phyloP scores from a whole-genome alignment of 169 alveolate species.

The Plasmodium falciparum region DNA sequence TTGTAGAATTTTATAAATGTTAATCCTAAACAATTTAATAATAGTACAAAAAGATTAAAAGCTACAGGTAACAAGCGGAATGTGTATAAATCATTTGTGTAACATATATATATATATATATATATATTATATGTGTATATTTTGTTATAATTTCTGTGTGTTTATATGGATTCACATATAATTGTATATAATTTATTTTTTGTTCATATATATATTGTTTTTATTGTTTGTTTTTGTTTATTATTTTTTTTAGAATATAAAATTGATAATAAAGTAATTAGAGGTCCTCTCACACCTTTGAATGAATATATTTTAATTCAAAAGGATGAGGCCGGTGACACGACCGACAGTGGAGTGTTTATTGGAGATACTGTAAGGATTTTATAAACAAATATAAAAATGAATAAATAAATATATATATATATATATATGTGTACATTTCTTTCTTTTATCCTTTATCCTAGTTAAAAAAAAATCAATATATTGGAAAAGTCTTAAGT shows the following conservation, averaged over 20 bases:
- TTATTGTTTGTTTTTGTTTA: no score
- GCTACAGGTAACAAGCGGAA: constrained; percentile 33
- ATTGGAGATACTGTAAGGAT: constrained; percentile 59
- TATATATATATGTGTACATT: background rate
- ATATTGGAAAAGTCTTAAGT: constrained; percentile 62
- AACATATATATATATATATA: background rate
- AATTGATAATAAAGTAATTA: constrained; percentile 54
- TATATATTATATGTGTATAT: background rate
- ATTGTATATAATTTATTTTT: background rate
- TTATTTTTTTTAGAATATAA: constrained; percentile 32
- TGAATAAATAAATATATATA: background rate
- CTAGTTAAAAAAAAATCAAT: constrained; percentile 55
- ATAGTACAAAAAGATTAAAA: constrained; percentile 30
- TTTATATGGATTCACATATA: background rate
- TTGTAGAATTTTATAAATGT: constrained; percentile 44
- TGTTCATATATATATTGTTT: constrained; percentile 6
- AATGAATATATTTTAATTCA: constrained; percentile 58
- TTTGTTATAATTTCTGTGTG: background rate
- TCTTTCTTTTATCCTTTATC: background rate
- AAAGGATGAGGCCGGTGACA: constrained; percentile 62
- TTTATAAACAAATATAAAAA: background rate
- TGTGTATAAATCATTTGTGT: background rate
- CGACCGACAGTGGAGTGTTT: constrained; percentile 75
- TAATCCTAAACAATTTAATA: constrained; percentile 45
- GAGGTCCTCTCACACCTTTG: constrained; percentile 69